phyloP scores from a whole-genome alignment of 2,329 filamentous ascomycete genomes.

The Pseudocercospora pini-densiflorae region DNA sequence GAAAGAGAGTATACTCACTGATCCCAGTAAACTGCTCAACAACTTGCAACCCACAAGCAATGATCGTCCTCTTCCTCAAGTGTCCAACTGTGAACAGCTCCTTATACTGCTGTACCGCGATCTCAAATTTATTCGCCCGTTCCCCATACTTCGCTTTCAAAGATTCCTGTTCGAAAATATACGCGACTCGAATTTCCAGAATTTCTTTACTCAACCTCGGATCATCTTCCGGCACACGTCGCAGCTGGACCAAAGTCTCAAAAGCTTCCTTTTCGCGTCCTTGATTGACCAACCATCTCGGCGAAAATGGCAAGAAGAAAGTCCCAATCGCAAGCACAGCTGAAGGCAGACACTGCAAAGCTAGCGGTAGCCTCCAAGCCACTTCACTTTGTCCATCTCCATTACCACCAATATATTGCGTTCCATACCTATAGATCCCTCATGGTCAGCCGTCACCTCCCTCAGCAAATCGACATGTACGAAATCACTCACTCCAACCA shows the following conservation, averaged over 20 bases:
- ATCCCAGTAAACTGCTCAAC: constrained; percentile 5
- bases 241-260: constrained; percentile 31
- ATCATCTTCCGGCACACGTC: constrained; percentile 31
- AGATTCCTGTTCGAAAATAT: constrained; percentile 34
- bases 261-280: constrained; percentile 36
- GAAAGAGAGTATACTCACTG: not conserved
- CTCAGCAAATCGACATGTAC: no score
- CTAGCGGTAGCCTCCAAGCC: constrained; percentile 52
- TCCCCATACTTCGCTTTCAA: constrained; percentile 10
- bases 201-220: constrained; percentile 33
- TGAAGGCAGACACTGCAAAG: constrained; percentile 48
- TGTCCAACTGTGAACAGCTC: not conserved
- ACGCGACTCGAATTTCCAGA: constrained; percentile 36
- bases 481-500: constrained; percentile 21
- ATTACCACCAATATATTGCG: constrained; percentile 34
- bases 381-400: constrained; percentile 31
- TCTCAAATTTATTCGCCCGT: not conserved
- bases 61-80: constrained; percentile 2
- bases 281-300: constrained; percentile 37
- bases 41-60: not conserved
- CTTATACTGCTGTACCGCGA: constrained; percentile 4
- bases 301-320: constrained; percentile 40
- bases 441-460: not conserved
- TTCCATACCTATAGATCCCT: constrained; percentile 25
- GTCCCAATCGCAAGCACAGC: constrained; percentile 45